These are phyloP conservation scores for Suhomyces tanzawaensis DNA, from an alignment of 805 yeast species.

Conservation along the genomic window DNA sequence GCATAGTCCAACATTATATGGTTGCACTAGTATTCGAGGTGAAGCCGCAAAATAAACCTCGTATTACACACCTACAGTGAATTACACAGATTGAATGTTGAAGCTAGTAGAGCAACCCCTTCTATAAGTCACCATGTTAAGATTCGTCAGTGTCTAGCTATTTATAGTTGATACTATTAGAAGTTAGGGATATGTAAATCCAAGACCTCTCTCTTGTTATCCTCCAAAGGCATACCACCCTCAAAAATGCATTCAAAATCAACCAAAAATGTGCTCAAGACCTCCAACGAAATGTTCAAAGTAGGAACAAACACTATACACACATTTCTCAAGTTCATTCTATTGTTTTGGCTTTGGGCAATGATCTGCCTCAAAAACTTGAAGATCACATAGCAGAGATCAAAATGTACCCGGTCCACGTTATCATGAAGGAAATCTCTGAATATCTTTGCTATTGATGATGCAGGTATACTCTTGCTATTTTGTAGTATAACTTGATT, in stretches of 20 bases:
- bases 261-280: constrained; percentile 56
- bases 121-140: too few relatives aligned
- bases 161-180: constrained; percentile 11
- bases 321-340: constrained; percentile 79
- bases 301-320: constrained; percentile 85
- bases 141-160: too few relatives aligned
- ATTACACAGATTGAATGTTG: too few relatives aligned
- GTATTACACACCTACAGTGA: too few relatives aligned
- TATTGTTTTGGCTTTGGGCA: constrained; percentile 58
- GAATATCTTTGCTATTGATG: constrained; percentile 26
- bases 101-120: too few relatives aligned
- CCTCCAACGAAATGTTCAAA: constrained; percentile 60
- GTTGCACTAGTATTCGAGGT: too few relatives aligned
- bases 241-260: constrained; percentile 65
- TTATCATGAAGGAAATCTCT: constrained; percentile 34
- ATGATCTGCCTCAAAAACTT: constrained; percentile 65
- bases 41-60: too few relatives aligned
- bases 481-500: constrained; percentile 19
- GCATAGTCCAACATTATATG: too few relatives aligned
- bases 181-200: constrained; percentile 54
- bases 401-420: constrained; percentile 55
- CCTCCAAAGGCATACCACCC: constrained; percentile 42
- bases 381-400: constrained; percentile 63
- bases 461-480: constrained; percentile 12
- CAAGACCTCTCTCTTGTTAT: constrained; percentile 45